Evolutionary conservation across 345 rosid species (phyloP), one percentile per base, ranked within the genome.

Genomic region (Cardiospermum halicacabum): DNA sequence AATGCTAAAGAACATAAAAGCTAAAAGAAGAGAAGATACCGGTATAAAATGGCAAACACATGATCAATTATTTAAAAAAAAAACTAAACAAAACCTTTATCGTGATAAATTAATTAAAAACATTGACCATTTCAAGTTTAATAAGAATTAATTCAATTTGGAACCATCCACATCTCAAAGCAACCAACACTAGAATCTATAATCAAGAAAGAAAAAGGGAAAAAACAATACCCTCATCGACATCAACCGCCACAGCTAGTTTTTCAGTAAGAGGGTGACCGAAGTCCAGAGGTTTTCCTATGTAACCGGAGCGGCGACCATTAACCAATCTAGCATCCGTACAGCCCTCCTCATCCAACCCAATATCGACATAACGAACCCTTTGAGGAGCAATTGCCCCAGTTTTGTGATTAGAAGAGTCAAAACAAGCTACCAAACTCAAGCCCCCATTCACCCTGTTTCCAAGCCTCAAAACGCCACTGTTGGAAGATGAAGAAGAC

Each of bases 201-300:
- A 13, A 53, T 3, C 27, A 56, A 27, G 37, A 10, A 21, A 0
- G 3, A 60, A 51, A 63, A 19, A 6, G 54, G 15, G 42, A 31
- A 37, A n/a, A 42, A 49, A 5, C 39, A 39, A 53, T 73, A 91
- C 99, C 99, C 72, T 94, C 99, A 62, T 91, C 99, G 0, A 94
- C 89, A 57, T 94, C 99, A 50, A 94, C 99, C 15, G 99, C 99
- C 28, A 94, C 99, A 36, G 80, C 80, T 1, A 89, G 53, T 72
- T 83, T 94, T 59, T 82, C 91, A 0, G 76, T 68, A 18, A 57
- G 56, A 54, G 72, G 74, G 27, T 73, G 81, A 42, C 69, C 69
- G 21, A 85, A 80, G 40, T 82, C 78, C 39, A 76, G 60, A 57
- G 67, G 78, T 56, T 65, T 75, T 55, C 89, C 80, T 67, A 80